These are phyloP conservation scores for Phialophora chinensis DNA, from an alignment of 2,329 filamentous ascomycete genomes.

Conservation along the genomic window DNA sequence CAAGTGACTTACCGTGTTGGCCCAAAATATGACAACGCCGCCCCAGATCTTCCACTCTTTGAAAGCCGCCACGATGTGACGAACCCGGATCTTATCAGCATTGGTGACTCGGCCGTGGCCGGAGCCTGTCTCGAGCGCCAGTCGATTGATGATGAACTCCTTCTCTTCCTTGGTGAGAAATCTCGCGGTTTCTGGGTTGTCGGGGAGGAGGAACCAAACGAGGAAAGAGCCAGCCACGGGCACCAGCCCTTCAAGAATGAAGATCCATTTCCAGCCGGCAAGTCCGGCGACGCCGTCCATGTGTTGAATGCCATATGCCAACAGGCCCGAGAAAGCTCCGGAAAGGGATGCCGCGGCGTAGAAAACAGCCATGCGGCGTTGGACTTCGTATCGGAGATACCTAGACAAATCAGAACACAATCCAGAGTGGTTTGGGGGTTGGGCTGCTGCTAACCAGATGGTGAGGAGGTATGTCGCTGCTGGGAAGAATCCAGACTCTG, in stretches of 20 bases:
- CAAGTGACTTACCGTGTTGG: constrained; percentile 24
- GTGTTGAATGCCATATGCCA: constrained; percentile 57
- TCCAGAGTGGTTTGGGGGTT: background rate
- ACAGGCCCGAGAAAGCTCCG: constrained; percentile 56
- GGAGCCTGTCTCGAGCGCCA: constrained; percentile 72
- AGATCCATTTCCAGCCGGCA: constrained; percentile 62
- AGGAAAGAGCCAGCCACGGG: constrained; percentile 58
- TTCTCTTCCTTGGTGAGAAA: constrained; percentile 76
- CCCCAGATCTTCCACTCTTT: constrained; percentile 72
- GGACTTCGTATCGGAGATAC: constrained; percentile 43
- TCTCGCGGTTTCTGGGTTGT: constrained; percentile 75
- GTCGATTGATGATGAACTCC: constrained; percentile 64
- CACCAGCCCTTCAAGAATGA: constrained; percentile 59
- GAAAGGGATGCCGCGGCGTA: constrained; percentile 42
- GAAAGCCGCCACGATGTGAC: constrained; percentile 67
- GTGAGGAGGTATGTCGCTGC: constrained; percentile 55
- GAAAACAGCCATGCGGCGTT: constrained; percentile 42
- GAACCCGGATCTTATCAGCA: constrained; percentile 71
- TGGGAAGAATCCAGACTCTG: constrained; percentile 59
- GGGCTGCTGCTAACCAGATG: constrained; percentile 8
- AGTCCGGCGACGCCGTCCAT: constrained; percentile 54
- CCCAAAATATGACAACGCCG: constrained; percentile 38
- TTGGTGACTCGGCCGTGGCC: constrained; percentile 53
- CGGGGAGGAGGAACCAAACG: constrained; percentile 67
- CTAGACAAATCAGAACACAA: constrained; percentile 41